A percentile compares a stretch with the other conserved stretches of the same genome.
phyloP scores from a whole-genome alignment of 2,329 filamentous ascomycete species.

The Fusarium odoratissimum region DNA sequence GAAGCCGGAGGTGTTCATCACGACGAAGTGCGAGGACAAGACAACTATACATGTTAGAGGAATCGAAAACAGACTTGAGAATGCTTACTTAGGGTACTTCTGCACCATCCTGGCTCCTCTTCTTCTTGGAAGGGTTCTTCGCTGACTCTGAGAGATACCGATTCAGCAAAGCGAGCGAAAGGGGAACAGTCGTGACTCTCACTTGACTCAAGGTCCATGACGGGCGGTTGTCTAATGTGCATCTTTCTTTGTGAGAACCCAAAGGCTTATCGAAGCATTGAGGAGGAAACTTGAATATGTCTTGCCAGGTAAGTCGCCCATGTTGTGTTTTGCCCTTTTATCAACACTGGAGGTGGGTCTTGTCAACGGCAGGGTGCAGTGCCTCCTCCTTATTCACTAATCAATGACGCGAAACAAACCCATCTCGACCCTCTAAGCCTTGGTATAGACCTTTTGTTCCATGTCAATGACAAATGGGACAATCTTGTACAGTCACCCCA shows the following conservation, averaged over 20 bases:
- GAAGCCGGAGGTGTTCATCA: neutral
- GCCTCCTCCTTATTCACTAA: neutral
- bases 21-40: neutral
- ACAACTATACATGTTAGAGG: neutral
- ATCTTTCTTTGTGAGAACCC: neutral
- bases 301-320: neutral
- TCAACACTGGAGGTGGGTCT: neutral
- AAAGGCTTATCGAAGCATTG: too few relatives aligned
- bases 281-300: neutral
- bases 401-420: neutral
- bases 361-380: neutral
- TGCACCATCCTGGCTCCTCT: neutral
- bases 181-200: rapidly evolving
- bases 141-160: rapidly evolving
- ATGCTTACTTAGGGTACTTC: neutral
- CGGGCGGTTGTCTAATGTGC: too few relatives aligned
- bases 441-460: neutral
- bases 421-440: neutral
- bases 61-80: rapidly evolving
- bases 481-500: neutral
- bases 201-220: neutral
- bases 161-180: neutral
- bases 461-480: neutral
- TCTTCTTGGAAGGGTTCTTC: rapidly evolving
- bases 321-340: neutral